phyloP scores from a whole-genome alignment of 202 grass and related monocot species.

The Zizania palustris region DNA sequence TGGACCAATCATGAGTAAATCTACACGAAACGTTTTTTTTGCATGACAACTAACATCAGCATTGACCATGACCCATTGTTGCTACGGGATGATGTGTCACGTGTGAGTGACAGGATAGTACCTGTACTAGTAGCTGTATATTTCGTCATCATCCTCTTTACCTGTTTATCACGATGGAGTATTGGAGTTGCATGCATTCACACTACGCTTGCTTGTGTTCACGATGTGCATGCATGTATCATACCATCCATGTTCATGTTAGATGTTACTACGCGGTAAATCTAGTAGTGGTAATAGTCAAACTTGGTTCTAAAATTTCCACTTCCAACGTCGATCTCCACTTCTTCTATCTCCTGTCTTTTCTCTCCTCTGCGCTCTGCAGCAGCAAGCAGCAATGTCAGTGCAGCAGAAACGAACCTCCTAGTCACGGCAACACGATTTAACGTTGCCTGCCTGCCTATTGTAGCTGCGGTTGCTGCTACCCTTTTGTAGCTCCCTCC shows the following conservation, averaged over 20 bases:
- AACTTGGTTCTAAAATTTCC: not conserved
- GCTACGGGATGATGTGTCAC: not conserved
- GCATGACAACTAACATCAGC: conserved; percentile 10
- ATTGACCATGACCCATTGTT: not conserved
- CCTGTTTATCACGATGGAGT: not conserved
- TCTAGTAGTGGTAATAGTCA: too few species aligned
- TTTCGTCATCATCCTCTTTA: not conserved
- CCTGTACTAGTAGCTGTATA: not conserved
- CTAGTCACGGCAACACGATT: conserved; percentile 55
- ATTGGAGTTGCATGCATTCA: not conserved
- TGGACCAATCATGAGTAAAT: not conserved
- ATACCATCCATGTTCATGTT: not conserved
- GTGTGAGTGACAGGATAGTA: not conserved
- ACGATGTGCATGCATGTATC: not conserved
- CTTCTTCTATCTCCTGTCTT: conserved; percentile 26
- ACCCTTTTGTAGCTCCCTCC: conserved; percentile 42
- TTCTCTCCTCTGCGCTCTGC: conserved; percentile 7
- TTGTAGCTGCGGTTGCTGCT: conserved; percentile 29
- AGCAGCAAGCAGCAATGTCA: not conserved
- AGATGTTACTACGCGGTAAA: not conserved
- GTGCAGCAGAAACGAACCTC: conserved; percentile 30
- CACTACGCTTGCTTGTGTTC: not conserved
- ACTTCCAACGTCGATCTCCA: not conserved
- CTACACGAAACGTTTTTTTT: not conserved
- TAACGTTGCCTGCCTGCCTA: conserved; percentile 41